These are phyloP conservation scores for Vigna unguiculata DNA, from an alignment of 306 rosid genomes.

Conservation along the genomic window DNA sequence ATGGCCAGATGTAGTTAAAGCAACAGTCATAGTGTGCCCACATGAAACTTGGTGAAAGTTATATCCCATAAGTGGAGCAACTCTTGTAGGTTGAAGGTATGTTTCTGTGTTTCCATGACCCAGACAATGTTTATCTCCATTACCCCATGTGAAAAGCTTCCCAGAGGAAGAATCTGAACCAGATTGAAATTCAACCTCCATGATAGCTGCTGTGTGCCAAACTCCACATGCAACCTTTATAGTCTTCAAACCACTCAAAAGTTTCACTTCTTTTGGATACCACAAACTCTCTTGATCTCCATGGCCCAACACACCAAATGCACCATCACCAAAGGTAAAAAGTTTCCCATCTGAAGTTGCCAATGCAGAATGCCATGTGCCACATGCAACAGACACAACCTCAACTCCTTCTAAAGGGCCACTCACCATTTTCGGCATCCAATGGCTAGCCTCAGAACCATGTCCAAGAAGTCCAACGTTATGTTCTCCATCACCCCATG, in stretches of 20 bases:
- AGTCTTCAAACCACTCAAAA: slow-evolving; percentile 73
- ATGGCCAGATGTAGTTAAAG: slow-evolving; percentile 91
- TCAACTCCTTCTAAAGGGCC: slow-evolving; percentile 87
- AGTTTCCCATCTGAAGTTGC: slow-evolving; percentile 82
- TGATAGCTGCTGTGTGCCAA: slow-evolving; percentile 97
- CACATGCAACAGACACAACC: slow-evolving; percentile 88
- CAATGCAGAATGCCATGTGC: slow-evolving; percentile 96
- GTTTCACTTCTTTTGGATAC: slow-evolving; percentile 83
- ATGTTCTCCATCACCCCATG: slow-evolving; percentile 89
- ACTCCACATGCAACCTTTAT: slow-evolving; percentile 90
- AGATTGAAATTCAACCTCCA: slow-evolving; percentile 74
- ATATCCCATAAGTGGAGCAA: slow-evolving; percentile 80
- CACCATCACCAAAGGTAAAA: slow-evolving; percentile 68
- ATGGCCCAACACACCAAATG: slow-evolving; percentile 85
- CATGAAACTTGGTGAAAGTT: slow-evolving; percentile 85
- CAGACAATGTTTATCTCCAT: slow-evolving; percentile 81
- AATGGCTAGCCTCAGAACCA: slow-evolving; percentile 75
- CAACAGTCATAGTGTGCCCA: slow-evolving; percentile 83
- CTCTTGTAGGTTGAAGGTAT: slow-evolving; percentile 79
- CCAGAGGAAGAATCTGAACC: slow-evolving; percentile 55
- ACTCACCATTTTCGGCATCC: slow-evolving; percentile 75
- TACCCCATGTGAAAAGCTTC: slow-evolving; percentile 96
- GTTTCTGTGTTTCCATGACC: slow-evolving; percentile 89
- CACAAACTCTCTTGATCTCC: slow-evolving; percentile 73
- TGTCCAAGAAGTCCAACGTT: slow-evolving; percentile 89